These are phyloP conservation scores for Sergeia podlipaevii DNA, from an alignment of 208 protist species.

Conservation along the genomic window DNA sequence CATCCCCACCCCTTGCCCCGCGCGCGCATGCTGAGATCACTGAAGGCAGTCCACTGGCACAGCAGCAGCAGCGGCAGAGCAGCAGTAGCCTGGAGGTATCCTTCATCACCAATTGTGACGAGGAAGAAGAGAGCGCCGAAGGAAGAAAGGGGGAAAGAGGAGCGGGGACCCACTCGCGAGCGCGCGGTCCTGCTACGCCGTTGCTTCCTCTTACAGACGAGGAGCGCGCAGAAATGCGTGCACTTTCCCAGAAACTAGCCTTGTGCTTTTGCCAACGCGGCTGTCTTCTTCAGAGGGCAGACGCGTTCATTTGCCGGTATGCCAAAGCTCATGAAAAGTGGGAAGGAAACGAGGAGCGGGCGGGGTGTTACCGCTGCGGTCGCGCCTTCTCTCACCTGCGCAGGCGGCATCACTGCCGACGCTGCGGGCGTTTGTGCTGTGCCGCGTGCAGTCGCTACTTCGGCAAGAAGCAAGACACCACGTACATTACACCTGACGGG, in stretches of 20 bases:
- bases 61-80: no score
- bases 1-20: no score
- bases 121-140: no score
- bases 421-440: slow-evolving; percentile 61
- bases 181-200: no score
- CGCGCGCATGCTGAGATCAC: no score
- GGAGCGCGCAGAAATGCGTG: slow-evolving; percentile 13
- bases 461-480: slow-evolving; percentile 47
- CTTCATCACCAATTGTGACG: no score
- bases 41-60: no score
- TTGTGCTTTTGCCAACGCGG: slow-evolving; percentile 27
- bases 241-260: slow-evolving; percentile 15
- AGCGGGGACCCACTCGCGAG: no score
- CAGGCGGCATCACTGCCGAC: slow-evolving; percentile 64
- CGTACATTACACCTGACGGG: background rate
- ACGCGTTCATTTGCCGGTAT: slow-evolving; percentile 25
- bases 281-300: slow-evolving; percentile 20
- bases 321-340: slow-evolving; percentile 34
- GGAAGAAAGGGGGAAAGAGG: no score
- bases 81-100: no score
- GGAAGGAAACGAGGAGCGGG: slow-evolving; percentile 44
- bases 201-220: slow-evolving; percentile 13
- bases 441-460: slow-evolving; percentile 52
- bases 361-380: slow-evolving; percentile 37
- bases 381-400: slow-evolving; percentile 40